Evolutionary conservation across 192 early-diverging fungal genomes (phyloP).

Genomic region (Backusella liffmaniae): DNA sequence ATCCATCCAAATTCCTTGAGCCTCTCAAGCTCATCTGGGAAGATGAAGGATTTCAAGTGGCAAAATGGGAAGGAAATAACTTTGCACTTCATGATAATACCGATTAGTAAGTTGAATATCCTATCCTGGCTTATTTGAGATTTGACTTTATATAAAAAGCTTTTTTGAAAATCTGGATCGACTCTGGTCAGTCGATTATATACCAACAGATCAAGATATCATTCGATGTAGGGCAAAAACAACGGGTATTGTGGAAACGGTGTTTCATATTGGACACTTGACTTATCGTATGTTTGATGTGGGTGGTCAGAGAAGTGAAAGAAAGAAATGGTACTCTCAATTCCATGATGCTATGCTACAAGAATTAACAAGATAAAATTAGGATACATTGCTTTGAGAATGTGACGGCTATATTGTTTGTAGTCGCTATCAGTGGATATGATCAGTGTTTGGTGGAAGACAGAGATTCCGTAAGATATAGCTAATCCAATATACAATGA

Average conservation of each 20-base stretch:
- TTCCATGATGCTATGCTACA: not conserved
- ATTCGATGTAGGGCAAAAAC: conserved; percentile 57
- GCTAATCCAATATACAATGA: too few species aligned
- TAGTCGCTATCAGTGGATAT: conserved; percentile 58
- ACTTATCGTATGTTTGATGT: conserved; percentile 92
- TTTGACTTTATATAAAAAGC: conserved; percentile 21
- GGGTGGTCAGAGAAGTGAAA: conserved; percentile 96
- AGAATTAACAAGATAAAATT: not conserved
- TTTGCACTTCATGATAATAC: conserved; percentile 56
- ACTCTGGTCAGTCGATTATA: conserved; percentile 41
- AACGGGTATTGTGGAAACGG: conserved; percentile 59
- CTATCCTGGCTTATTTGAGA: not conserved
- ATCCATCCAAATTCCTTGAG: conserved; percentile 37
- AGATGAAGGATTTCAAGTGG: conserved; percentile 43
- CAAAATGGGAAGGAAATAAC: conserved; percentile 39
- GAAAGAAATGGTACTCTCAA: conserved; percentile 81
- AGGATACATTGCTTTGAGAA: conserved; percentile 50
- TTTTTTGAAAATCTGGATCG: conserved; percentile 53
- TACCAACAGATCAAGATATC: conserved; percentile 59
- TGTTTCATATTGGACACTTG: conserved; percentile 48
- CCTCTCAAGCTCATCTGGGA: conserved; percentile 47
- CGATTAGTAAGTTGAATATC: conserved; percentile 46
- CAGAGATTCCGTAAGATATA: conserved; percentile 32
- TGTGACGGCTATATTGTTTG: conserved; percentile 55
- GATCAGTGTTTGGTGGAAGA: conserved; percentile 60